Base-by-base conservation (phyloP, 148 eudicot genomes). In the Chenopodium album region DNA sequence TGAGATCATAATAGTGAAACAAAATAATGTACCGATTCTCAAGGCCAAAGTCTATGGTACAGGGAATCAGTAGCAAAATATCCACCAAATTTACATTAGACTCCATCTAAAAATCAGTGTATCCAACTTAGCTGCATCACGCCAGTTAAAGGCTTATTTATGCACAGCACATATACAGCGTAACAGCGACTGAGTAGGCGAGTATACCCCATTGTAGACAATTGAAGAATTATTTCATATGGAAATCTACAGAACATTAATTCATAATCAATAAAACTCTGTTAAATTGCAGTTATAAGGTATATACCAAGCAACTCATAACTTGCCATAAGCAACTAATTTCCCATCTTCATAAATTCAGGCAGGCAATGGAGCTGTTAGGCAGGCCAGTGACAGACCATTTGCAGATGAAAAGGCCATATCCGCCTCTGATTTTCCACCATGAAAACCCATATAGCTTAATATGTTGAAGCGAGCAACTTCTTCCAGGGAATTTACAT, bases 271-370 rank as follows among this genome's bases (percentile, higher is more conserved):
- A 37, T 37, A 26, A 1, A 66, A 26, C 31, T 71, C 19, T 0
- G 50, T 34, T 34, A 71, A 22, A 71, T 20, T 5, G 26, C 50
- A 71, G 26, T 22, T 71, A 41, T 20, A 71, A 71, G 46, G 50
- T 37, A 71, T 71, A 41, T 71, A 41, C 74, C 66, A 75, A 75
- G 74, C 78, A 66, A 65, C 73, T 75, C 67, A 66, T 76, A 79
- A 26, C 79, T 7, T 34, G 76, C 67, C 60, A 81, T 65, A 32
- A 63, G 32, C 76, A 81, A 69, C 31, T 22, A 31, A 22, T 50
- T 50, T 50, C 54, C 54, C 54, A 28, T 82, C 67, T 67, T 32
- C 68, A 56, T n/a, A 23, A 19, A 47, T 50, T 23, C 34, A 64
- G 31, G 47, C 44, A 54, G 56, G 23, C 82, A 79, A 56, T 2